phyloP scores from a whole-genome alignment of 257 asterid species.

The Scutellaria barbata region DNA sequence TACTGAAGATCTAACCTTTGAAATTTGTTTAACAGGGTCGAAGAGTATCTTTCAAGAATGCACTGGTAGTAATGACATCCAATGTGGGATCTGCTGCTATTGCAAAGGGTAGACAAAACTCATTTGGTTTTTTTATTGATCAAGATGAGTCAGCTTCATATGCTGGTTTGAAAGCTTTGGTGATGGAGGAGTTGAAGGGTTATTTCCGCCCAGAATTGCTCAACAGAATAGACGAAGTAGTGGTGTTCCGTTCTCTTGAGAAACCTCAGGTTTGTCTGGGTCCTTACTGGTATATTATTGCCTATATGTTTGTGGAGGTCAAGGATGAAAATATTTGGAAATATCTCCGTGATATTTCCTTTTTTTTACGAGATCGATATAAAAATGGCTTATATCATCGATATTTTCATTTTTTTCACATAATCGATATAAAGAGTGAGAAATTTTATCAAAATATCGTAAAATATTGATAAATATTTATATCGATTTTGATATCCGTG shows the following conservation, averaged over 20 bases:
- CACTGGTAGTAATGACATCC: slow-evolving; percentile 92
- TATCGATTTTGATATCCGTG: too few species aligned
- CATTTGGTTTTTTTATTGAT: slow-evolving; percentile 69
- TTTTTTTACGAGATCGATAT: too few species aligned
- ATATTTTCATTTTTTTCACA: too few species aligned
- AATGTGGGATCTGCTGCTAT: slow-evolving; percentile 90
- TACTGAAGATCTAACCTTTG: slow-evolving; percentile 18
- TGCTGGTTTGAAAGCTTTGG: slow-evolving; percentile 81
- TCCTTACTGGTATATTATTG: background rate
- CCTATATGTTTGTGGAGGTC: too few species aligned
- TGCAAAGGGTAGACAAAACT: slow-evolving; percentile 71
- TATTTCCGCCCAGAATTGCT: slow-evolving; percentile 98
- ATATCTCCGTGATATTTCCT: too few species aligned
- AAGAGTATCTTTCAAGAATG: slow-evolving; percentile 94
- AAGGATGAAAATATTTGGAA: too few species aligned
- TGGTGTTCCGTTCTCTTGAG: slow-evolving; percentile 91
- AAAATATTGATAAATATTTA: too few species aligned
- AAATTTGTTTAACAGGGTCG: slow-evolving; percentile 66
- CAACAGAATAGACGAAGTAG: slow-evolving; percentile 95
- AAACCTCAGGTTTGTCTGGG: slow-evolving; percentile 72
- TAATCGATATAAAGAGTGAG: too few species aligned
- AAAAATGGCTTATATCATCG: too few species aligned
- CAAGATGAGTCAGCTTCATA: slow-evolving; percentile 71
- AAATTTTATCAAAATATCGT: too few species aligned
- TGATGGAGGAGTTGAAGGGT: slow-evolving; percentile 86